Evolutionary conservation across 2,329 filamentous ascomycete species (phyloP).

Genomic region (Scedosporium minutisporum): DNA sequence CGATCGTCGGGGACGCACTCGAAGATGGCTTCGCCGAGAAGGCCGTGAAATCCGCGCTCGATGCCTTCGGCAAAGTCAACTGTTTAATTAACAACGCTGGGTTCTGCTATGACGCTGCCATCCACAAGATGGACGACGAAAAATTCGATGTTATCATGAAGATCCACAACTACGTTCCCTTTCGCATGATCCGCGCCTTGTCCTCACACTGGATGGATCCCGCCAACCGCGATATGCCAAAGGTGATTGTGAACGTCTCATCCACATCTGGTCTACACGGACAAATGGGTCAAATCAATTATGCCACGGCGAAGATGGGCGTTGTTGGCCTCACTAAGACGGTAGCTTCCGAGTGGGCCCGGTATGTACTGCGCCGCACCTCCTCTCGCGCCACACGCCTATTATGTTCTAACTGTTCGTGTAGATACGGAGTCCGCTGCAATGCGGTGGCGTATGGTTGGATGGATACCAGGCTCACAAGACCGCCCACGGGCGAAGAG

Average conservation of each 20-base stretch:
- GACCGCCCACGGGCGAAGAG: slow-evolving; percentile 8
- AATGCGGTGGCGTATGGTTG: slow-evolving; percentile 1
- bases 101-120: slow-evolving; percentile 87
- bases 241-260: slow-evolving; percentile 66
- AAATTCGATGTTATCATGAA: slow-evolving; percentile 85
- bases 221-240: background rate
- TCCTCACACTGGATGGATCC: slow-evolving; percentile 4
- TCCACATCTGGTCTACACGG: slow-evolving; percentile 75
- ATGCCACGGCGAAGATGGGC: slow-evolving; percentile 75
- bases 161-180: slow-evolving; percentile 76
- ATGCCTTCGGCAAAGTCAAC: slow-evolving; percentile 71
- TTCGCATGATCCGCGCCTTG: slow-evolving; percentile 63
- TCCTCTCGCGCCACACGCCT: no score
- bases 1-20: slow-evolving; percentile 68
- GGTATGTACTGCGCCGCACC: slow-evolving; percentile 18
- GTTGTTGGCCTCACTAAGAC: slow-evolving; percentile 78
- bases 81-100: slow-evolving; percentile 90
- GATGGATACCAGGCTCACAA: slow-evolving; percentile 2
- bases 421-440: background rate
- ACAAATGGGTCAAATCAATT: slow-evolving; percentile 88
- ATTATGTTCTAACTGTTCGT: background rate
- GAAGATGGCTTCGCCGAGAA: slow-evolving; percentile 63
- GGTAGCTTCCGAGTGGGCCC: slow-evolving; percentile 88
- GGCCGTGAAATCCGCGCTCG: slow-evolving; percentile 36
- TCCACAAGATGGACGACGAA: slow-evolving; percentile 86